Conservation (phyloP, 2,329 filamentous ascomycete species). For the Diaporthe citri region DNA sequence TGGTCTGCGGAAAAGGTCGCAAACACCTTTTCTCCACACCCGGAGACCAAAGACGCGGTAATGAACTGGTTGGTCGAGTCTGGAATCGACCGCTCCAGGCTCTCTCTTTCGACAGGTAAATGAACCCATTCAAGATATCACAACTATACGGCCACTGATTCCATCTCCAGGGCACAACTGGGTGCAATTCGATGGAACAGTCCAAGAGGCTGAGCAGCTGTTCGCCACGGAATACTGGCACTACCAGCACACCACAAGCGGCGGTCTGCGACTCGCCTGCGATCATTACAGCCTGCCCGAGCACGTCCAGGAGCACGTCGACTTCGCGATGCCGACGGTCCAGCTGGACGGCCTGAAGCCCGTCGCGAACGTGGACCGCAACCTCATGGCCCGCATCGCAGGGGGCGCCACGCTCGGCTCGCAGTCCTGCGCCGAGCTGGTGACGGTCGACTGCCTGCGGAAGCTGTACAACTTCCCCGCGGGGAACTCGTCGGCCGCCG, state of each 20-base stretch:
- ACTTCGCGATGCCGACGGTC: conserved; percentile 41
- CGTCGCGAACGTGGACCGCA: conserved; percentile 6
- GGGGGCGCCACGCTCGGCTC: conserved; percentile 38
- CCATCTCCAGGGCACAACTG: conserved; percentile 40
- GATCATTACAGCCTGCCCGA: conserved; percentile 41
- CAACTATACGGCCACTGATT: conserved; percentile 7
- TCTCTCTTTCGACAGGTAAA: conserved; percentile 43
- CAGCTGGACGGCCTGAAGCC: conserved; percentile 38
- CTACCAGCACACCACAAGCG: conserved; percentile 44
- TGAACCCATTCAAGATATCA: too few relatives aligned
- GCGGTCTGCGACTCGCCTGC: conserved; percentile 42
- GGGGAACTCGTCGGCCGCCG: conserved; percentile 24
- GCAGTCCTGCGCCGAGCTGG: conserved; percentile 46
- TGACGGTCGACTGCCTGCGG: conserved; percentile 51
- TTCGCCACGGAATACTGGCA: conserved; percentile 45
- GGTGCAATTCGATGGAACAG: conserved; percentile 46
- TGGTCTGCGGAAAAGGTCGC: conserved; percentile 53
- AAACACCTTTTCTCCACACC: conserved; percentile 53
- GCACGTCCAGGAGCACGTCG: conserved; percentile 41
- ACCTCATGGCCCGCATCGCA: background rate
- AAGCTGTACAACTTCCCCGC: conserved; percentile 48
- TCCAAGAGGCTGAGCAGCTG: conserved; percentile 45
- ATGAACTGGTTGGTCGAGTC: conserved; percentile 49
- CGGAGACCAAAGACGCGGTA: conserved; percentile 50
- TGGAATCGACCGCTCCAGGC: conserved; percentile 46